phyloP scores from a whole-genome alignment of 164 flowering plant genomes.

The Chloranthus sessilifolius region DNA sequence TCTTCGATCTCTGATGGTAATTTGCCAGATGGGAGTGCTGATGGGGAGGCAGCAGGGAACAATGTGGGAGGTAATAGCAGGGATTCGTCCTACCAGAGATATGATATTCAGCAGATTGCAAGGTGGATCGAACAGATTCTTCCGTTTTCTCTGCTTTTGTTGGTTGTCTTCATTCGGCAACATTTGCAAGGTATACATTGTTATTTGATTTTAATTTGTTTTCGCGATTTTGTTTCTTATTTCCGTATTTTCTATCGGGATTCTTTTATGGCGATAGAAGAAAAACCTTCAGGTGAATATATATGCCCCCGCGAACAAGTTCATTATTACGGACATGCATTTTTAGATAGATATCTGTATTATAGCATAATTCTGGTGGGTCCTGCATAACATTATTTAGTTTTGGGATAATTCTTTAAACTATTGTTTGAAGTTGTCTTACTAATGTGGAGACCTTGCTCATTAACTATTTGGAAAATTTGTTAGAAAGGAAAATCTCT shows the following conservation, averaged over 20 bases:
- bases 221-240: no score
- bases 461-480: no score
- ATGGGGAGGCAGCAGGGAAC: conserved; percentile 44
- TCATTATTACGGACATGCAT: not conserved
- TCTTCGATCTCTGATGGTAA: conserved; percentile 12
- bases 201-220: not conserved
- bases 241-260: not conserved
- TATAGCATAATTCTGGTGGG: no score
- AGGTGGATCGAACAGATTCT: conserved; percentile 97
- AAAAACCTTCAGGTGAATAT: not conserved
- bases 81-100: conserved; percentile 92
- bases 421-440: no score
- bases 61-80: conserved; percentile 43
- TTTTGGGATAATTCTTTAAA: no score
- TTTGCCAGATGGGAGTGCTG: conserved; percentile 22
- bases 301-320: not conserved
- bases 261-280: not conserved
- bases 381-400: no score
- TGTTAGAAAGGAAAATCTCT: no score
- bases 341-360: not conserved
- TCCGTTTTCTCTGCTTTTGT: conserved; percentile 83
- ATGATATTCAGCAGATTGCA: conserved; percentile 96
- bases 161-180: conserved; percentile 95
- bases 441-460: no score
- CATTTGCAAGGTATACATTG: conserved; percentile 74